Conservation (phyloP, 176 grass and related monocot species). For the Phragmites australis region DNA sequence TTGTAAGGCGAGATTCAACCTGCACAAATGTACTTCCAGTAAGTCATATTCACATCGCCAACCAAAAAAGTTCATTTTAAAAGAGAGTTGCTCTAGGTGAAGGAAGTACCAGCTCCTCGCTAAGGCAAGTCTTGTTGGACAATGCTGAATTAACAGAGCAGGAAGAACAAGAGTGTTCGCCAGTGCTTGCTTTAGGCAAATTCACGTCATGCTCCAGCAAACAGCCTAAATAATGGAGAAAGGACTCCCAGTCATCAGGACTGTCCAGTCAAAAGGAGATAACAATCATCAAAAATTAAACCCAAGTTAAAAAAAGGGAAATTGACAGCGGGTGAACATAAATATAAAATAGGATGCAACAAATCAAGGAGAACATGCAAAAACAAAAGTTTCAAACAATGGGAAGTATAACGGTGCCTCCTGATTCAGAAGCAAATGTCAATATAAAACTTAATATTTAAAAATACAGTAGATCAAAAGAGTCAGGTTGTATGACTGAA, state of each 20-base stretch:
- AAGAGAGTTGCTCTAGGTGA: conserved; percentile 8
- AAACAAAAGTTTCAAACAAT: conserved; percentile 25
- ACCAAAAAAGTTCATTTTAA: conserved; percentile 11
- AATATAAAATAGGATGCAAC: conserved; percentile 13
- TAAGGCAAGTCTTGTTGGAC: conserved; percentile 52
- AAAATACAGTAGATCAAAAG: not conserved
- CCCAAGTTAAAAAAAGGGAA: conserved; percentile 15
- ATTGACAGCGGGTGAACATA: conserved; percentile 12
- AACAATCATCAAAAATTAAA: conserved; percentile 56
- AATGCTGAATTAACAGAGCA: conserved; percentile 52
- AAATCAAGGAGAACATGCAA: conserved; percentile 1
- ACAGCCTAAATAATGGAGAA: conserved; percentile 96
- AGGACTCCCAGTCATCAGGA: conserved; percentile 99
- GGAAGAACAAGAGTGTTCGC: conserved; percentile 35
- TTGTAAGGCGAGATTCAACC: conserved; percentile 82
- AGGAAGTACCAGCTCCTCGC: conserved; percentile 62
- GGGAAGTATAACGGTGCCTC: not conserved
- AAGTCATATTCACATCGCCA: conserved; percentile 32
- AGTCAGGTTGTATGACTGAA: conserved; percentile 22
- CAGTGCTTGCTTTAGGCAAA: conserved; percentile 61
- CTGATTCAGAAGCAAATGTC: not conserved
- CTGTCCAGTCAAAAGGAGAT: conserved; percentile 65
- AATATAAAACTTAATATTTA: not conserved
- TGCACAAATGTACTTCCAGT: conserved; percentile 38
- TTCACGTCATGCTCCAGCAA: conserved; percentile 76